Percentiles rank a stretch among this genome's conserved stretches.
These are phyloP conservation scores for Hygrophoropsis aurantiaca DNA, from an alignment of 768 basidiomycete genomes.

Conservation along the genomic window DNA sequence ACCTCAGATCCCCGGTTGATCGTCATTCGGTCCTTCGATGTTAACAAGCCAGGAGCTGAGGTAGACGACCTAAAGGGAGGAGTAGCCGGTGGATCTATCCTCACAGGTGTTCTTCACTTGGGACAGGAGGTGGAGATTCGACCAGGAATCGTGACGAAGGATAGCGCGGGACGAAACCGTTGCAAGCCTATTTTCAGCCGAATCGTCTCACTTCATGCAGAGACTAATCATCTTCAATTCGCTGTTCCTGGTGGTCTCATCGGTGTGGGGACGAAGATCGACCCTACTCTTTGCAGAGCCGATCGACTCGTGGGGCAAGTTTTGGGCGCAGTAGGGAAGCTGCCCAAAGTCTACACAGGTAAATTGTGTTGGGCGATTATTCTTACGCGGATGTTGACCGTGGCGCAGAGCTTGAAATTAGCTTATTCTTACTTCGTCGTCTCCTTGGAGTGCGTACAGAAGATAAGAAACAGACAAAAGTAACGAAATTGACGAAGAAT, in stretches of 20 bases:
- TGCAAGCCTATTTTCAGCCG: conserved; percentile 92
- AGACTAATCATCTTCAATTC: conserved; percentile 91
- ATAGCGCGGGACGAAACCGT: conserved; percentile 81
- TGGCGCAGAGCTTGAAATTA: conserved; percentile 79
- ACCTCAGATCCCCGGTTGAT: conserved; percentile 89
- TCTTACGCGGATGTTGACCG: background rate
- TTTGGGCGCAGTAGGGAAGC: conserved; percentile 88
- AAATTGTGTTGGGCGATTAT: conserved; percentile 4
- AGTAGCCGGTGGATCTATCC: conserved; percentile 95
- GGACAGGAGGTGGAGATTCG: conserved; percentile 96
- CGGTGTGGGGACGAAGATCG: conserved; percentile 96
- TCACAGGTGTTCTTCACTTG: conserved; percentile 86
- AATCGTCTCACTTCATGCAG: conserved; percentile 91
- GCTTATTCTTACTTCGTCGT: conserved; percentile 90
- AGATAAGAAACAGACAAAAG: conserved; percentile 98
- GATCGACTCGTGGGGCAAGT: conserved; percentile 98
- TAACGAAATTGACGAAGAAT: conserved; percentile 86
- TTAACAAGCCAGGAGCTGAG: conserved; percentile 98
- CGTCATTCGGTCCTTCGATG: conserved; percentile 98
- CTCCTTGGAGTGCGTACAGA: conserved; percentile 98
- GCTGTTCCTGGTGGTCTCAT: conserved; percentile 98
- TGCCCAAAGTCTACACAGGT: conserved; percentile 93
- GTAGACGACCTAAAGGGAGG: conserved; percentile 98
- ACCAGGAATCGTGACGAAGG: conserved; percentile 96
- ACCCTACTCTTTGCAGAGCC: conserved; percentile 94